Conservation (phyloP, 176 grass and related monocot genomes). For the Cenchrus americanus region DNA sequence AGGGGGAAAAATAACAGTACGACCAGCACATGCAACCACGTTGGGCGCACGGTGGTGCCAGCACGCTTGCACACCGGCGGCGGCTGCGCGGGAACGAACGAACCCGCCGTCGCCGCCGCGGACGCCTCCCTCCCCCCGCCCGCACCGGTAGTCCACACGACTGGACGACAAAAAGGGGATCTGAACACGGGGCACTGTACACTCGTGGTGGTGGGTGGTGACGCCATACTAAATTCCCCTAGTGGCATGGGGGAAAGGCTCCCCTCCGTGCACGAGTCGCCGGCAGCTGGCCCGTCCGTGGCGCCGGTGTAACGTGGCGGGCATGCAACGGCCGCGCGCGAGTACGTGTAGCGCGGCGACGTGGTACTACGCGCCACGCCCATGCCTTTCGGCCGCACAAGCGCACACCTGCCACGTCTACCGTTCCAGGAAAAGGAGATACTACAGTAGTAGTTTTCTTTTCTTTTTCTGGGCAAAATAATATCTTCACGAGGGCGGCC, state of each 20-base stretch:
- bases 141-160: not conserved
- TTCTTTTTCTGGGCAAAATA: not conserved
- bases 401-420: not conserved
- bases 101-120: not conserved
- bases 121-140: too few species aligned
- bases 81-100: not conserved
- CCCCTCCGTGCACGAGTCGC: not conserved
- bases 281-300: not conserved
- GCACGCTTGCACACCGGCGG: not conserved
- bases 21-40: not conserved
- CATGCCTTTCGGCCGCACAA: not conserved
- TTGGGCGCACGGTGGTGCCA: not conserved
- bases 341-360: not conserved
- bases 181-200: not conserved
- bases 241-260: not conserved
- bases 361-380: not conserved
- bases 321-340: not conserved
- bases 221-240: not conserved
- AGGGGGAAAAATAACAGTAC: too few species aligned
- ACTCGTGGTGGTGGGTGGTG: not conserved
- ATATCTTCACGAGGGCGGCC: not conserved
- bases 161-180: constrained; percentile 7
- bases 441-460: too few species aligned
- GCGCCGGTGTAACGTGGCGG: constrained; percentile 34
- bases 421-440: not conserved